Base-by-base conservation (phyloP, 1,284 basidiomycete genomes). In the Pyrrhoderma lamaoense region DNA sequence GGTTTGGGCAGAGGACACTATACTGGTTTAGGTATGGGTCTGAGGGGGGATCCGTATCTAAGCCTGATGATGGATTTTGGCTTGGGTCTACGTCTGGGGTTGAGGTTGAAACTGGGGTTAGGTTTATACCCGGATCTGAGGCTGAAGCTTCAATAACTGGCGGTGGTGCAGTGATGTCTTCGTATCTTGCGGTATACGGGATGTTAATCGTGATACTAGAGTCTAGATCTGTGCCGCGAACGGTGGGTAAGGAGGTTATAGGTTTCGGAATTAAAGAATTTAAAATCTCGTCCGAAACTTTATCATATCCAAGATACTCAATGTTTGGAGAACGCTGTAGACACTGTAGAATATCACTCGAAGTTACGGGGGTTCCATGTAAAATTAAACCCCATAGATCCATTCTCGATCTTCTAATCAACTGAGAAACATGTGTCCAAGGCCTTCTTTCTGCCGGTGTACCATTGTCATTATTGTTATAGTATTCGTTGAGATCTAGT, bases 1-100 rank as follows among this genome's bases (percentile, higher is more conserved):
- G 18, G 8, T 44, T 38, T n/a, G 49, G 49, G 16, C 49, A 51
- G 22, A 51, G 23, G 22, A 45, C 27, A 16, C 16, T 39, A 34
- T 45, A 51, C 38, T 38, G n/a, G 8, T 14, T 51, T 43, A 19
- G 42, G 3, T 43, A 5, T 14, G 4, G 42, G 11, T 21, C 21
- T 8, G 27, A 3, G 25, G 16, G 7, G n/a, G 19, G 46, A n/a
- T n/a, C 13, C 3, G 34, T 8, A 3, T 5, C 2, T 14, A 22
- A 14, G 16, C 2, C n/a, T 47, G 11, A n/a, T 8, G 18, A 16
- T 46, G 27, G 11, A 13, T 8, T 45, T 9, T 11, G 23, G 23
- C 16, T n/a, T 25, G 21, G 23, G 14, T 27, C 8, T 45, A 23
- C 7, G 16, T 27, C 22, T 16, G 23, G 27, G 9, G 19, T 27